Conservation (phyloP, 192 early-diverging fungal species). For the Gryganskiella cystojenkinii region DNA sequence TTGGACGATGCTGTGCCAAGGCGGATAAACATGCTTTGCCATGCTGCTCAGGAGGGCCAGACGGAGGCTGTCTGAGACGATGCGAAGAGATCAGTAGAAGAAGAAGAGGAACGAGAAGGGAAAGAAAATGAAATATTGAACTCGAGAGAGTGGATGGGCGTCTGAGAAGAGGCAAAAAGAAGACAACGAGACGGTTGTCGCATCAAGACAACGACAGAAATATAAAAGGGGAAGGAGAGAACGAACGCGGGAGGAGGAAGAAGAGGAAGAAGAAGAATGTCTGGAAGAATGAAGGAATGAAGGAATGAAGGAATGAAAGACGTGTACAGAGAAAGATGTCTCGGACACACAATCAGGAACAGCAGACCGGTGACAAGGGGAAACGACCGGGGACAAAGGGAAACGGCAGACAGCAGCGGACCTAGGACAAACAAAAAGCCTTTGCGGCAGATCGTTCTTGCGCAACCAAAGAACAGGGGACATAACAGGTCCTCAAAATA, state of each 20-base stretch:
- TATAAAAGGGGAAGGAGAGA: neutral
- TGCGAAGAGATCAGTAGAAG: too few relatives aligned
- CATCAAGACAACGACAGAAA: neutral
- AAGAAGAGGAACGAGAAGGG: too few relatives aligned
- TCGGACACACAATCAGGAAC: neutral
- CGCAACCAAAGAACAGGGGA: too few relatives aligned
- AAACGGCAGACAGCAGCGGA: too few relatives aligned
- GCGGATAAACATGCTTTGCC: slow-evolving; percentile 43
- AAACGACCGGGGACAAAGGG: neutral
- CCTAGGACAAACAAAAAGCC: too few relatives aligned
- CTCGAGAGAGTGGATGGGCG: too few relatives aligned
- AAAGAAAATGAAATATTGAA: too few relatives aligned
- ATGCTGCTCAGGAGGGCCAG: neutral
- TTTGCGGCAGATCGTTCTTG: too few relatives aligned
- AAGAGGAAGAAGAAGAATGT: neutral
- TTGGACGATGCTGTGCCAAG: slow-evolving; percentile 30
- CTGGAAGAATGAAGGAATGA: neutral
- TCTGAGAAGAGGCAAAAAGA: too few relatives aligned
- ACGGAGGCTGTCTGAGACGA: too few relatives aligned
- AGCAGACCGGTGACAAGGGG: neutral
- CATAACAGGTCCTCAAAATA: too few relatives aligned
- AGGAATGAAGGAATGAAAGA: neutral
- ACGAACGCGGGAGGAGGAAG: neutral
- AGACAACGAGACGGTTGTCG: too few relatives aligned
- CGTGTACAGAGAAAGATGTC: neutral